These are phyloP conservation scores for Crithidia fasciculata DNA, from an alignment of 208 protist species.

Conservation along the genomic window DNA sequence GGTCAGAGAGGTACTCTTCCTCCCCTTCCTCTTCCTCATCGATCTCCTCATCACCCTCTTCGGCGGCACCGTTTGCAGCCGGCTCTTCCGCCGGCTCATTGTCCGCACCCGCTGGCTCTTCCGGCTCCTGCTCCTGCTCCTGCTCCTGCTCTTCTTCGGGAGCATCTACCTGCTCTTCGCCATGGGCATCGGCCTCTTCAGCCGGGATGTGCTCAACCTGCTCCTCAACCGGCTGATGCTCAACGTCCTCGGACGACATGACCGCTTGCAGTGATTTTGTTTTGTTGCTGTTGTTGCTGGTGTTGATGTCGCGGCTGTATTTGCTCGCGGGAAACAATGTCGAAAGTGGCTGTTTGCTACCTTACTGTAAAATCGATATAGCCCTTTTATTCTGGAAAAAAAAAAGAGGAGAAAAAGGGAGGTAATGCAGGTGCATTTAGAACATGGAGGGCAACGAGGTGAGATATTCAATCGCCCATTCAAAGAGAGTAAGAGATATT, in stretches of 20 bases:
- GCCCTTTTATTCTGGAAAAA: background rate
- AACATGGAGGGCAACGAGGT: background rate
- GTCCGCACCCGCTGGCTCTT: background rate
- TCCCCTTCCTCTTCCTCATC: conserved; percentile 12
- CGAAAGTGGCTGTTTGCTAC: background rate
- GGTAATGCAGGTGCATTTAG: background rate
- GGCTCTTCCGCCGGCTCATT: conserved; percentile 6
- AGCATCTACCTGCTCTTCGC: conserved; percentile 9
- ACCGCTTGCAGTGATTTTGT: conserved; percentile 1
- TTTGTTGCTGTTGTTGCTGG: background rate
- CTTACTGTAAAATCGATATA: background rate
- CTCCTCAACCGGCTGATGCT: conserved; percentile 16
- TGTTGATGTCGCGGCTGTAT: background rate
- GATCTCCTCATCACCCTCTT: background rate
- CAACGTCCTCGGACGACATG: conserved; percentile 18
- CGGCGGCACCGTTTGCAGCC: background rate
- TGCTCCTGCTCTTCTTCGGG: conserved; percentile 6
- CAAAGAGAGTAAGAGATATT: background rate
- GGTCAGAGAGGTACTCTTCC: conserved; percentile 24
- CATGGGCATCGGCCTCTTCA: background rate
- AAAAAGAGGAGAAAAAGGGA: background rate
- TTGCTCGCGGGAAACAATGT: background rate
- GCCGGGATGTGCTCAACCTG: background rate
- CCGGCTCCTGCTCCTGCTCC: too few species aligned
- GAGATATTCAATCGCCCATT: background rate